Base-by-base conservation (phyloP, 768 basidiomycete genomes). In the Mycena latifolia region DNA sequence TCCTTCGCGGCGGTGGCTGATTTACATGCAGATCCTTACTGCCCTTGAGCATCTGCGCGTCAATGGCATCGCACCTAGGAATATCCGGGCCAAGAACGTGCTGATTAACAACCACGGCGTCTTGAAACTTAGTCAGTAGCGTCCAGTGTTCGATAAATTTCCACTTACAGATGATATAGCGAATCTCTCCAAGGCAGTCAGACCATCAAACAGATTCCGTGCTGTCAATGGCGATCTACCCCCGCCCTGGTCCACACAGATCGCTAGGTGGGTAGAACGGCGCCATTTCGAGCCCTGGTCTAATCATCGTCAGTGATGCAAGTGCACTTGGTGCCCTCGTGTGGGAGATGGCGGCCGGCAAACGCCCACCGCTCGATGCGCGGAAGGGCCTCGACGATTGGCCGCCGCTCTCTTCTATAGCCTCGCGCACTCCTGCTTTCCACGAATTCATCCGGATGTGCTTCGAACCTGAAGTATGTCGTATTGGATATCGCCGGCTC, bases 21-120 rank as follows among this genome's bases (percentile, higher is more conserved):
- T n/a, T 46, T 28, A 3, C 20, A 28, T 14, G 3, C 59, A 88
- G 86, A 76, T 84, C 25, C 74, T 88, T 3, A 62, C 72, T n/a
- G 87, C 81, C 17, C 74, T 88, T 18, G 78, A 78, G 37, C 82
- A 85, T 65, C 75, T 89, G 48, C 80, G 82, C 55, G 73, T 73
- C 25, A 76, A 79, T 22, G 79, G 79, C 29, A 81, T 89, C 22
- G 84, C 86, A 4, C 86, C 87, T 61, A 78, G 86, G 27, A 86
- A 88, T 69, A 73, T 88, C 22, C 79, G 86, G 31, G 84, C 87
- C 20, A 84, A 87, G 58, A 88, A 89, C 67, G 55, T 88, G 27
- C 75, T 88, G 53, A 74, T 88, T 62, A 86, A 83, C 35, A 71
- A 70, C 28, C 69, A 75, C 0, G 87, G 87, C 1, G 72, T 85